A percentile compares a stretch with the other conserved stretches of the same genome.
Conservation (phyloP, 2,329 filamentous ascomycete genomes). For the Fusarium scirpi region DNA sequence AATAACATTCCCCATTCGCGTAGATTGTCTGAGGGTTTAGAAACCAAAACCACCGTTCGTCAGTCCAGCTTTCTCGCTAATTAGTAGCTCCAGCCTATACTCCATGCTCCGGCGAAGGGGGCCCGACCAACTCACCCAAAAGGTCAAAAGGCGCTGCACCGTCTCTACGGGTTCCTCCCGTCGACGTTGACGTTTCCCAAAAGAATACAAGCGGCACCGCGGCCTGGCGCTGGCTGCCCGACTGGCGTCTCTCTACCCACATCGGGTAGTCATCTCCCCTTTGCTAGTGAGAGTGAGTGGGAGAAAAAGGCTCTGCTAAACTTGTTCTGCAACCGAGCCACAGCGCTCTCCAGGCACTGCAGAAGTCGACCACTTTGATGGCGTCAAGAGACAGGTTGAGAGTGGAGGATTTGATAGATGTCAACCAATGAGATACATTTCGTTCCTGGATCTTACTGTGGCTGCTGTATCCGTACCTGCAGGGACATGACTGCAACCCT, state of each 20-base stretch:
- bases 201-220: constrained; percentile 24
- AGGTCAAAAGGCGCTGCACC: constrained; percentile 33
- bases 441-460: constrained; percentile 33
- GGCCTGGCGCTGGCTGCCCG: constrained; percentile 18
- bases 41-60: constrained; percentile 25
- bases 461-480: constrained; percentile 33
- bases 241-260: constrained; percentile 29
- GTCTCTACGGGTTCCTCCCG: constrained; percentile 34
- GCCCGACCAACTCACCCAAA: constrained; percentile 10
- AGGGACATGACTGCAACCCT: constrained; percentile 36
- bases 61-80: constrained; percentile 19
- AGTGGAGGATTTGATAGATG: constrained; percentile 8
- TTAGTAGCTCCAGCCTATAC: not conserved
- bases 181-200: constrained; percentile 31
- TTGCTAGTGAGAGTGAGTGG: constrained; percentile 21
- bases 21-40: not conserved
- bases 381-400: constrained; percentile 31
- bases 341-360: not conserved
- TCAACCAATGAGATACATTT: constrained; percentile 26
- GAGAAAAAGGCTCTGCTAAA: constrained; percentile 19
- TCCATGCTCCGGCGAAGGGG: constrained; percentile 27
- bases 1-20: constrained; percentile 7
- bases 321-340: constrained; percentile 29
- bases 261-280: constrained; percentile 39
- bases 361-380: constrained; percentile 28